Evolutionary conservation across 2,329 filamentous ascomycete genomes (phyloP).

Genomic region (Aspergillus sp.): DNA sequence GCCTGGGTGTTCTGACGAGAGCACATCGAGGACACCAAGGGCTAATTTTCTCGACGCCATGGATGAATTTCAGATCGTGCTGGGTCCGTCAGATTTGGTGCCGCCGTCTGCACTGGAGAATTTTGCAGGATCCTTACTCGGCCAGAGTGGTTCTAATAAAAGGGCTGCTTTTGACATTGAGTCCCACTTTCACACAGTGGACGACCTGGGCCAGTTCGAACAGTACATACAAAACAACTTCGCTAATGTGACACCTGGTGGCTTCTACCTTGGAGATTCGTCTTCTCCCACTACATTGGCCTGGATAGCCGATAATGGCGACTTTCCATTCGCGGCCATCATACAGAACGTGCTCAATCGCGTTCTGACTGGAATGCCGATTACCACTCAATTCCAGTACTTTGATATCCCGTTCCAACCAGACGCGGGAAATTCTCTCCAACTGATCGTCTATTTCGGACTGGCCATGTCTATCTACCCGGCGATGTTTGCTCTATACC

Average conservation of each 20-base stretch:
- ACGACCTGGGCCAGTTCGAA: slow-evolving; percentile 68
- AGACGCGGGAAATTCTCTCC: slow-evolving; percentile 68
- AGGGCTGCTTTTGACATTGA: slow-evolving; percentile 34
- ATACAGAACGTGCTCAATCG: slow-evolving; percentile 66
- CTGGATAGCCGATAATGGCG: slow-evolving; percentile 63
- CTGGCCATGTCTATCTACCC: slow-evolving; percentile 76
- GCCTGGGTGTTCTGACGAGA: slow-evolving; percentile 52
- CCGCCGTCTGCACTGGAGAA: slow-evolving; percentile 20
- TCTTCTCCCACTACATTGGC: slow-evolving; percentile 64
- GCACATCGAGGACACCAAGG: slow-evolving; percentile 18
- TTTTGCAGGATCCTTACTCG: slow-evolving; percentile 13
- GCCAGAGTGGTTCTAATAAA: slow-evolving; percentile 27
- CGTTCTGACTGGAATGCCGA: slow-evolving; percentile 66
- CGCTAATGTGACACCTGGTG: slow-evolving; percentile 71
- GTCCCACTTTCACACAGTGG: slow-evolving; percentile 51
- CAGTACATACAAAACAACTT: slow-evolving; percentile 62
- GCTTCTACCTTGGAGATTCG: slow-evolving; percentile 70
- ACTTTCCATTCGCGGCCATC: slow-evolving; percentile 52
- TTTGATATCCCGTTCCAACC: slow-evolving; percentile 75
- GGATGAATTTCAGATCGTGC: slow-evolving; percentile 32
- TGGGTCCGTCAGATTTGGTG: slow-evolving; percentile 36
- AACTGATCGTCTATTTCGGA: slow-evolving; percentile 78
- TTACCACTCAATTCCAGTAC: slow-evolving; percentile 68
- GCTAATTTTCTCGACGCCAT: slow-evolving; percentile 29
- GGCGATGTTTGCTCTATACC: slow-evolving; percentile 84